These are phyloP conservation scores for Pseudogymnoascus sp. DNA, from an alignment of 2,329 filamentous ascomycete genomes.

Conservation along the genomic window DNA sequence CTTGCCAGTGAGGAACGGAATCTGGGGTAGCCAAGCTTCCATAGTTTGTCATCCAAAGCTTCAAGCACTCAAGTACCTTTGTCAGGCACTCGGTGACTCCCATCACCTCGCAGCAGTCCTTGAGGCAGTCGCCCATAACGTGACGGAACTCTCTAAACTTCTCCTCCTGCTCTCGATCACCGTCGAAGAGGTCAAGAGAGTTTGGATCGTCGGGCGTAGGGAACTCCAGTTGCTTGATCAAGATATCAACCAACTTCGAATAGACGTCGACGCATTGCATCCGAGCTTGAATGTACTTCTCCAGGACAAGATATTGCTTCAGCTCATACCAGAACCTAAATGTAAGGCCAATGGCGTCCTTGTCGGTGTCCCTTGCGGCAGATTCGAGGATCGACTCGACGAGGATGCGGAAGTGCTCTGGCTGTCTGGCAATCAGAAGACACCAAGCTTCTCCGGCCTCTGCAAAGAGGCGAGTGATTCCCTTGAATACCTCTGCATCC, in stretches of 20 bases:
- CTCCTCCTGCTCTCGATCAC: slow-evolving; percentile 90
- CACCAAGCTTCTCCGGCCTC: slow-evolving; percentile 95
- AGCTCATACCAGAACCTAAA: slow-evolving; percentile 98
- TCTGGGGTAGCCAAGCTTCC: slow-evolving; percentile 65
- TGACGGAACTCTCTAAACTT: slow-evolving; percentile 96
- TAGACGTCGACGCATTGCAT: slow-evolving; percentile 73
- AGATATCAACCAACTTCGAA: slow-evolving; percentile 82
- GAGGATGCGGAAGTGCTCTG: slow-evolving; percentile 70
- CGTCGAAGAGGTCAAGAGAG: slow-evolving; percentile 83
- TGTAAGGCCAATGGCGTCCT: slow-evolving; percentile 86
- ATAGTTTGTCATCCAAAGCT: slow-evolving; percentile 80
- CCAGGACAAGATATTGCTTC: slow-evolving; percentile 89
- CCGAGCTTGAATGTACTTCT: slow-evolving; percentile 79
- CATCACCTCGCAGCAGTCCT: slow-evolving; percentile 95
- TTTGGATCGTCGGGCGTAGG: slow-evolving; percentile 66
- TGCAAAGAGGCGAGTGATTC: slow-evolving; percentile 81
- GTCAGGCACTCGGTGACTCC: slow-evolving; percentile 83
- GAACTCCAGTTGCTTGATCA: slow-evolving; percentile 85
- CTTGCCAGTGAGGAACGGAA: slow-evolving; percentile 88
- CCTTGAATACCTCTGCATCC: slow-evolving; percentile 79
- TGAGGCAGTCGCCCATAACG: slow-evolving; percentile 94
- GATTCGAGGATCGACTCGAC: slow-evolving; percentile 93
- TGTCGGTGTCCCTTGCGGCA: slow-evolving; percentile 76
- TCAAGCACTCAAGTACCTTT: slow-evolving; percentile 81
- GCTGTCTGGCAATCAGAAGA: slow-evolving; percentile 78